These are phyloP conservation scores for Talaromyces thailandensis DNA, from an alignment of 495 filamentous ascomycete genomes.

Conservation along the genomic window DNA sequence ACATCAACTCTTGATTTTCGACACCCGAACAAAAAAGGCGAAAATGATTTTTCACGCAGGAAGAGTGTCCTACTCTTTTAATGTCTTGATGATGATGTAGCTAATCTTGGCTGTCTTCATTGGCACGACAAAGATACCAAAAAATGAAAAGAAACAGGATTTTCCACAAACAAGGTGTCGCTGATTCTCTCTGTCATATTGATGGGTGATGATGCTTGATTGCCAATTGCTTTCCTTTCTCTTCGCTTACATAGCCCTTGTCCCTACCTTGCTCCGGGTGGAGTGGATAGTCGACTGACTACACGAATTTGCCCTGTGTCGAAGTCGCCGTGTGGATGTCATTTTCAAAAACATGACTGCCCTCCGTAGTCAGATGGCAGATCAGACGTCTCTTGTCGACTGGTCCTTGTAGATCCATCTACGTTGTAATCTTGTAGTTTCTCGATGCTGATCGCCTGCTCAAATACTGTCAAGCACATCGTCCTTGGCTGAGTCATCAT, in stretches of 20 bases:
- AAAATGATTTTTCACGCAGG: neutral
- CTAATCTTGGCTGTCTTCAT: conserved; percentile 22
- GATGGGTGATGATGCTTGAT: conserved; percentile 75
- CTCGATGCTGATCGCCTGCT: neutral
- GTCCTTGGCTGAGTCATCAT: conserved; percentile 11
- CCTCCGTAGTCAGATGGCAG: neutral
- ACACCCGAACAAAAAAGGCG: neutral
- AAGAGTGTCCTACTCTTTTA: neutral
- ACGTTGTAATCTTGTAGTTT: neutral
- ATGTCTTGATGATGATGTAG: conserved; percentile 19
- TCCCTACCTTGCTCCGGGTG: neutral
- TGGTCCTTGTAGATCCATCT: neutral
- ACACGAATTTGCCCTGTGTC: conserved; percentile 20
- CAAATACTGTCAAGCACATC: conserved; percentile 31
- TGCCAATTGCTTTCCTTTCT: conserved; percentile 47
- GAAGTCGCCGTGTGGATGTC: neutral
- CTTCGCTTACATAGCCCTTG: neutral
- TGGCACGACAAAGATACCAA: conserved; percentile 17
- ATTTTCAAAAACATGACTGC: neutral
- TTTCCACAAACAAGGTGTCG: conserved; percentile 76
- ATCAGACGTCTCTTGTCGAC: neutral
- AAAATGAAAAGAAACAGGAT: conserved; percentile 44
- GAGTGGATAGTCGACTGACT: too few species aligned
- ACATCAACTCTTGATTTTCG: neutral
- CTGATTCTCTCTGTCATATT: conserved; percentile 50